Conservation (phyloP, 495 filamentous ascomycete genomes). For the Penicillium taxi region DNA sequence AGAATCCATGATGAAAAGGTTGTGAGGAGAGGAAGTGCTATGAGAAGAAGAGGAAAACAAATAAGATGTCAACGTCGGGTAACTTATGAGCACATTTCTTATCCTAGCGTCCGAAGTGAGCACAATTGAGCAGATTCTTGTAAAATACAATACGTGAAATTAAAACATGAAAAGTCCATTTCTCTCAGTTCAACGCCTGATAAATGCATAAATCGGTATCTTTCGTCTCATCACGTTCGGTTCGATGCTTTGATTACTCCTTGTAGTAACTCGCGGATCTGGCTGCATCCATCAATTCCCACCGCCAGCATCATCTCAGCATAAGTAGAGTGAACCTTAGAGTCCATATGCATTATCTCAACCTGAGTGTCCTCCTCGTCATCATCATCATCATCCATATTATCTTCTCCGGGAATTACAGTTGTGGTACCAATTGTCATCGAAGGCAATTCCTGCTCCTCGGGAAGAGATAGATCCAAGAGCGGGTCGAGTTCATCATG, state of each 20-base stretch:
- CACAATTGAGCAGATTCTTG: slow-evolving; percentile 29
- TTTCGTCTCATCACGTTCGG: slow-evolving; percentile 9
- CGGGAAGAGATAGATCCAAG: slow-evolving; percentile 74
- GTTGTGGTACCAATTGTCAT: slow-evolving; percentile 79
- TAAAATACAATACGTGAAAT: not conserved
- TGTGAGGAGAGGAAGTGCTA: not conserved
- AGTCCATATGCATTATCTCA: slow-evolving; percentile 75
- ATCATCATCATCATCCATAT: slow-evolving; percentile 32
- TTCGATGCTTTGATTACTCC: slow-evolving; percentile 44
- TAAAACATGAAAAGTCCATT: slow-evolving; percentile 1
- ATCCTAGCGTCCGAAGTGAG: slow-evolving; percentile 4
- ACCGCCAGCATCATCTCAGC: slow-evolving; percentile 88
- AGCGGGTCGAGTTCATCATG: slow-evolving; percentile 74
- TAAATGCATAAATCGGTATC: slow-evolving; percentile 18
- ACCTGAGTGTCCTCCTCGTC: slow-evolving; percentile 57
- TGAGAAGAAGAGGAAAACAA: not conserved
- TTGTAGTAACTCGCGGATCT: slow-evolving; percentile 67
- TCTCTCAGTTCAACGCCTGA: slow-evolving; percentile 2
- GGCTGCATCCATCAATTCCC: slow-evolving; percentile 84
- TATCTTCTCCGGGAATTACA: slow-evolving; percentile 30
- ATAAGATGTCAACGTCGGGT: slow-evolving; percentile 2
- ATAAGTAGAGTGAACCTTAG: slow-evolving; percentile 61
- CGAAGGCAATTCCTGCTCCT: slow-evolving; percentile 86
- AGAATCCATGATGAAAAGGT: slow-evolving; percentile 6
- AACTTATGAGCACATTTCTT: slow-evolving; percentile 7